Evolutionary conservation across 2,329 filamentous ascomycete species (phyloP), one percentile per base, ranked within the genome.

Genomic region (Keithomyces neogunnii): DNA sequence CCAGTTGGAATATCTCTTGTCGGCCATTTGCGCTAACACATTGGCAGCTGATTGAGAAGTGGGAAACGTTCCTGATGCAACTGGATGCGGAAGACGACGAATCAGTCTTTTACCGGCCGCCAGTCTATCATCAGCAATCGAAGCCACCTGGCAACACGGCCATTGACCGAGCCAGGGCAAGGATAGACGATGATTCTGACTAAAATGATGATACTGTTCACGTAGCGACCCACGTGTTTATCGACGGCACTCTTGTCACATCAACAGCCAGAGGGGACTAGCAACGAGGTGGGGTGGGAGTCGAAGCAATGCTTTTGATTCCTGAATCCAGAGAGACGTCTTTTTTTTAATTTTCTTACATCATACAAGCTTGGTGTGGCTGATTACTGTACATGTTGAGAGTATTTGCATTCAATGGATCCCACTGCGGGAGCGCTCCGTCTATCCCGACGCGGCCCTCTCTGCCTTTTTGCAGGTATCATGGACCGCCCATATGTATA

Each of bases 51-150:
- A 83, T 84, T 62, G 93, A 99, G 70, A 85, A 97, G 56, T 99
- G 93, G 93, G 93, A 99, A 72, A 97, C 93, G 0, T 99, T 96
- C 74, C 77, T 99, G 49, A 85, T 97, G 78, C 93, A 96, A 67
- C 76, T 99, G 43, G 93, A 99, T 65, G 88, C 89, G 7, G 92
- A 96, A 61, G 92, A 97, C 53, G 89, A 95, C 57, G 89, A 84
- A 55, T 76, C 78, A 3, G 78, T 77, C 9, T 85, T 85, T 62
- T 85, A 85, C 66, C 76, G 78, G 51, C 80, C 81, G 4, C 81
- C 81, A 3, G 76, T 82, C n/a, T 74, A 78, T 57, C 72, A 78
- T 55, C 59, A 69, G 30, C 62, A 69, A 48, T 69, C 73, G 60
- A 78, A 78, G 67, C 67, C 71, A 43, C 66, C 70, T 1, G 79